Evolutionary conservation across 2,329 filamentous ascomycete genomes (phyloP).

Genomic region (Colletotrichum plurivorum): DNA sequence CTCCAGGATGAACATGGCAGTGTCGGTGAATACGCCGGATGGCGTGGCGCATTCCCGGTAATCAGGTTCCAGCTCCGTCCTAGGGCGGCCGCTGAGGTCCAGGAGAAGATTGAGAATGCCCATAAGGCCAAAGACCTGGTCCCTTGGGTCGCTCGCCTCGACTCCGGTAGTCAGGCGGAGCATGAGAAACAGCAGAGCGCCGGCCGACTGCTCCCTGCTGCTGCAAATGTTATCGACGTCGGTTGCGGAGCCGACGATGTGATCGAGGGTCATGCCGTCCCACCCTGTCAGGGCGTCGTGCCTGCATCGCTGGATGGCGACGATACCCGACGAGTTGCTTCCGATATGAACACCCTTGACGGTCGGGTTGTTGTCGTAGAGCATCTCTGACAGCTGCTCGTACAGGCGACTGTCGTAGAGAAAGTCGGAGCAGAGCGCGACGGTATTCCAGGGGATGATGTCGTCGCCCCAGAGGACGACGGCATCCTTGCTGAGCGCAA

Average conservation of each 20-base stretch:
- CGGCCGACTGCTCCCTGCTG: neutral
- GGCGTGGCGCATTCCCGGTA: slow-evolving; percentile 25
- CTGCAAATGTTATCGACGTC: neutral
- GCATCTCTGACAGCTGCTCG: slow-evolving; percentile 25
- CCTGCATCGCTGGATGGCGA: slow-evolving; percentile 33
- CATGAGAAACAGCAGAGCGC: slow-evolving; percentile 39
- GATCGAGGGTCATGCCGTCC: slow-evolving; percentile 26
- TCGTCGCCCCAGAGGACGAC: slow-evolving; percentile 36
- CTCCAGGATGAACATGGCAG: slow-evolving; percentile 27
- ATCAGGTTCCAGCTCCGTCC: slow-evolving; percentile 16
- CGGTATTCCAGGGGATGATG: slow-evolving; percentile 31
- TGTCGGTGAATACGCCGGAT: slow-evolving; percentile 20
- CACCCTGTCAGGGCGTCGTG: slow-evolving; percentile 10
- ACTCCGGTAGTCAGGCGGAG: slow-evolving; percentile 35
- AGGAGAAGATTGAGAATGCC: slow-evolving; percentile 38
- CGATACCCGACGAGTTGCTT: slow-evolving; percentile 27
- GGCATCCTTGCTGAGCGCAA: slow-evolving; percentile 35
- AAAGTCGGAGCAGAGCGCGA: slow-evolving; percentile 31
- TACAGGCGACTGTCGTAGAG: slow-evolving; percentile 28
- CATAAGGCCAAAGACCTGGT: slow-evolving; percentile 40
- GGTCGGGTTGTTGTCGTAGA: slow-evolving; percentile 26
- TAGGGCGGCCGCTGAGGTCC: slow-evolving; percentile 12
- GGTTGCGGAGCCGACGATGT: slow-evolving; percentile 11
- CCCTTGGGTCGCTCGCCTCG: slow-evolving; percentile 39
- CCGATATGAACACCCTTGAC: slow-evolving; percentile 21